These are phyloP conservation scores for Helenozyma rhizophorensis DNA, from an alignment of 805 yeast genomes.

Conservation along the genomic window DNA sequence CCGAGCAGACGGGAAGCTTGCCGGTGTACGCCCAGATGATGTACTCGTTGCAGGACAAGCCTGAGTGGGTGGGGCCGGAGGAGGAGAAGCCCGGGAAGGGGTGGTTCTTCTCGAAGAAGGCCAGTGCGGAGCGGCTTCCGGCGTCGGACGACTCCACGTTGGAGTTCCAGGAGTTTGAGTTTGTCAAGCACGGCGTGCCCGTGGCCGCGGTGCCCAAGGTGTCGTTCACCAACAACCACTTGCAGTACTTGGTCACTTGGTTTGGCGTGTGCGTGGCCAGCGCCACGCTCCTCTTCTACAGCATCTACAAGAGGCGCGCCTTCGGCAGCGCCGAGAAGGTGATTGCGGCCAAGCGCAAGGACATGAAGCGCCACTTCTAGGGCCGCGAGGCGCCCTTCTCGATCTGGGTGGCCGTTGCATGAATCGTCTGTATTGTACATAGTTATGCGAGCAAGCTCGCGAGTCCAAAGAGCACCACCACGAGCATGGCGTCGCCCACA, in stretches of 20 bases:
- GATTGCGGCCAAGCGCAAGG: conserved; percentile 35
- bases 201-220: conserved; percentile 79
- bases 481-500: conserved; percentile 32
- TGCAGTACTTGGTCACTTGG: conserved; percentile 94
- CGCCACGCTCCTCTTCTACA: conserved; percentile 52
- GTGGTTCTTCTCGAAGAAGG: conserved; percentile 9
- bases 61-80: conserved; percentile 36
- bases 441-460: conserved; percentile 16
- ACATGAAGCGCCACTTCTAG: conserved; percentile 25
- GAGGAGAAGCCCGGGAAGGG: conserved; percentile 7
- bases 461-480: conserved; percentile 37
- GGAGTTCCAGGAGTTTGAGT: conserved; percentile 45
- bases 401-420: no score
- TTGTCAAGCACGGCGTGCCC: conserved; percentile 82
- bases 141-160: conserved; percentile 28
- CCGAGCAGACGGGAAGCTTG: conserved; percentile 56
- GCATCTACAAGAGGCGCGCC: conserved; percentile 26
- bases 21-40: conserved; percentile 77
- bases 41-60: conserved; percentile 61
- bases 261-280: conserved; percentile 80
- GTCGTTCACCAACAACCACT: conserved; percentile 80
- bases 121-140: conserved; percentile 18
- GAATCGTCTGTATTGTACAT: not conserved
- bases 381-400: no score
- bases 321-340: conserved; percentile 36